Conservation (phyloP, 345 rosid genomes). For the Murraya koenigii region DNA sequence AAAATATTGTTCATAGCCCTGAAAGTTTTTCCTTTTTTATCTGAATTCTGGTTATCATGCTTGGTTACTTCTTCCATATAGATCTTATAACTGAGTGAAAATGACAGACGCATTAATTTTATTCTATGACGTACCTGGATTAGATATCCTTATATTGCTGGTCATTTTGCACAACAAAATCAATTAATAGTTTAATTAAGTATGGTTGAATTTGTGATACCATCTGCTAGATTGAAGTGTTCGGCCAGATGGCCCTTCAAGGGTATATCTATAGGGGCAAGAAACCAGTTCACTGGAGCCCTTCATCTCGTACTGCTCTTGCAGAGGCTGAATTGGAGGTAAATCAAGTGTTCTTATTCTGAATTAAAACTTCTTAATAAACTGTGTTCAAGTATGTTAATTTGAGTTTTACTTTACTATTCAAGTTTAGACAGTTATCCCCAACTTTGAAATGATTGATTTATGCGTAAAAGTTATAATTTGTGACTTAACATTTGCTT, state of each 20-base stretch:
- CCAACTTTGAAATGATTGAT: background rate
- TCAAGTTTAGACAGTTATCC: background rate
- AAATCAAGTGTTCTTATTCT: constrained; percentile 11
- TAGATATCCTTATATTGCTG: background rate
- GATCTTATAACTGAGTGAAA: background rate
- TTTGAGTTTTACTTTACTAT: background rate
- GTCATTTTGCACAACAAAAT: background rate
- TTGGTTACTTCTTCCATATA: background rate
- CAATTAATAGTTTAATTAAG: background rate
- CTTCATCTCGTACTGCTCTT: constrained; percentile 95
- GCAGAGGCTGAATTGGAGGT: constrained; percentile 99
- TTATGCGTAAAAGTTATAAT: background rate
- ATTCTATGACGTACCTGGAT: background rate
- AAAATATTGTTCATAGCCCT: background rate
- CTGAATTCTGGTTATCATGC: background rate
- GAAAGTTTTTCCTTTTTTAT: background rate
- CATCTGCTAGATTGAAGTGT: constrained; percentile 78
- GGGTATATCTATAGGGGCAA: constrained; percentile 91
- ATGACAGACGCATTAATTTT: background rate
- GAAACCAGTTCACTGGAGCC: constrained; percentile 99
- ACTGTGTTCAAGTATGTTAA: background rate
- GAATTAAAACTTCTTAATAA: background rate
- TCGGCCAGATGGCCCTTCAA: constrained; percentile 83
- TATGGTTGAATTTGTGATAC: constrained; percentile 13
- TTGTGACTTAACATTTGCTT: background rate